Evolutionary conservation across 2,329 filamentous ascomycete genomes (phyloP), one percentile per base, ranked within the genome.

Genomic region (Pestalotiopsis sp.): DNA sequence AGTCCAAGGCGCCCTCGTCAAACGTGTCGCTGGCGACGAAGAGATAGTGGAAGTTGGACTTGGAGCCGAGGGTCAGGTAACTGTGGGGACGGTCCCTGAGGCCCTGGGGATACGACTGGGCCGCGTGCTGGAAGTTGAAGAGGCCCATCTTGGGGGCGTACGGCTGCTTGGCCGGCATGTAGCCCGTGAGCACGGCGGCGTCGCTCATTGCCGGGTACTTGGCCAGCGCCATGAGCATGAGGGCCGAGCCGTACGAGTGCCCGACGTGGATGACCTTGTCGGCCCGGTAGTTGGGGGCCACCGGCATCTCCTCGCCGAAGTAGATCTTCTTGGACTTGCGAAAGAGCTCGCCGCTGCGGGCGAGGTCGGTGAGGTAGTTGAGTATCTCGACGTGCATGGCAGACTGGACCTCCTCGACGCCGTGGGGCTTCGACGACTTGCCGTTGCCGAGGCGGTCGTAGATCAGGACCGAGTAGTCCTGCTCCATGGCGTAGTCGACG

Each of bases 381-480:
- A 84, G 75, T 7, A 83, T 76, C 23, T 81, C 80, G 17, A 82
- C 68, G 70, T 83, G 78, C 3, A 81, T 69, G n/a, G 76, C 75
- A 2, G 75, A 72, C 70, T 83, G 81, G 14, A 83, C 78, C 11
- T 80, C 76, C 23, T 75, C 75, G 70, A 82, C 82, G 5, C 81
- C 78, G 62, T 83, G 77, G 12, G 80, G 77, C 49, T 78, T 76
- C 17, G 76, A 75, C 2, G 79, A 82, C 36, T 76, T 74, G 31
- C 78, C 80, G 4, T 76, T 73, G n/a, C 80, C 80, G 13, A 82
- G 73, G 31, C 80, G 78, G 70, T 82, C 80, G 68, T 80, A 82
- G 7, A 79, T 78, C 14, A 83, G 75, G 20, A 80, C 82, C 31
- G 78, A 75, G 70, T 82, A 83, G 49, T 80, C 80, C 39, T 75